Base-by-base conservation (phyloP, 202 grass and related monocot genomes). In the Panicum virgatum region DNA sequence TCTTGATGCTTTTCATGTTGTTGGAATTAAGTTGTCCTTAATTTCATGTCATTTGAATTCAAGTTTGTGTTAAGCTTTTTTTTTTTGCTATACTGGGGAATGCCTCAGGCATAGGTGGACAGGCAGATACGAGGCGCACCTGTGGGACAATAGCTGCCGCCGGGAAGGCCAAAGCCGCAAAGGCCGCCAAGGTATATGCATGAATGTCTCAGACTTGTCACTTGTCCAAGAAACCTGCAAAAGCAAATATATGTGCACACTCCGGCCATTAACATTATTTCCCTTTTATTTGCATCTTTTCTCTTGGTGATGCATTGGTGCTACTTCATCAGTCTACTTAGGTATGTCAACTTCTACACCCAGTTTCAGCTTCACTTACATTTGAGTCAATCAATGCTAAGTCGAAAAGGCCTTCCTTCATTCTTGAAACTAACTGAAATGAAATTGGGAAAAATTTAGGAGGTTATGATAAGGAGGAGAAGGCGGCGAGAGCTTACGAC, bases 71-170 rank as follows among this genome's bases (percentile, higher is more conserved):
- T 89, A n/a, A n/a, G n/a, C n/a, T n/a, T n/a, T n/a, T n/a, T n/a
- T n/a, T n/a, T n/a, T 52, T 30, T 60, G 23, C 39, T 82, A 18
- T 80, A 36, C 45, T 23, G 18, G 45, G 43, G 64, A 48, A 84
- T 54, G 43, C 20, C 26, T 57, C 42, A 97, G 94, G 74, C 94
- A 97, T 66, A 84, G 94, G 73, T 97, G 94, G 94, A 97, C 94
- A 5, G 94, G 94, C 60, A 84, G 94, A 58, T 97, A 97, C 9
- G 91, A 97, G 87, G 94, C 93, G n/a, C 94, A 97, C 83, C 89
- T 97, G 43, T 97, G 94, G 94, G 94, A 97, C 77, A 97, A 97
- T 62, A 93, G 94, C 83, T 97, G 94, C 84, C 94, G 91, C 85
- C 81, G 91, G 66, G 94, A 97, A 79, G 94, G 94, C 64, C 94